Base-by-base conservation (phyloP, 148 eudicot genomes). In the Simmondsia chinensis region DNA sequence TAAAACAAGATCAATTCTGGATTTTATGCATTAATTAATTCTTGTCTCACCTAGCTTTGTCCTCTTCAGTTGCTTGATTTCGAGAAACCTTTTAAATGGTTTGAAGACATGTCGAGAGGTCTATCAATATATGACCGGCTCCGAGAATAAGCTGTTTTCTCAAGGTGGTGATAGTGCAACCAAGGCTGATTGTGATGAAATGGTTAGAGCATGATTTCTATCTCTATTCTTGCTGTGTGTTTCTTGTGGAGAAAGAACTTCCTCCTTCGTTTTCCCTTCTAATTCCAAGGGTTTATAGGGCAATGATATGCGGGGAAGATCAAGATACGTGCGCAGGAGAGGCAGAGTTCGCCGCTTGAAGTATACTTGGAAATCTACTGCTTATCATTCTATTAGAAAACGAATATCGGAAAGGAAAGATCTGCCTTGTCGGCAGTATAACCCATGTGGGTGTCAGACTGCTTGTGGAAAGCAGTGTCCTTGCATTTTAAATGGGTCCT, bases 271-370 rank as follows among this genome's bases (percentile, higher is more conserved):
- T 19, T 29, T n/a, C 43, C 16, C 10, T 39, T 15, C 20, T 36
- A 33, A 15, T 22, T 29, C 25, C 39, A 38, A 47, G 52, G 28
- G 20, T 27, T 39, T 28, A 53, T 32, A 86, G 99, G 89, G 96
- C 21, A 72, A 61, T 65, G 77, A 66, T 35, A 68, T 59, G 20
- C 66, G 83, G 43, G 69, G 91, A 69, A 82, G 91, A 73, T 86
- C 99, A 52, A 74, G 82, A 61, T 93, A 70, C 67, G 66, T 86
- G 41, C 86, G 94, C 5, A 78, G 99, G 54, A 82, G 76, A 65
- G 99, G 99, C 34, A 79, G 68, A 75, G 96, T 86, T 64, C 96
- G 96, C 11, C 96, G 99, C 33, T 70, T 93, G 56, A 93, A 93
- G 70, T 86, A 93, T 64, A 63, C 87, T 19, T 79, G 96, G 94